phyloP scores from a whole-genome alignment of 805 yeast genomes.

The Kregervanrija fluxuum region DNA sequence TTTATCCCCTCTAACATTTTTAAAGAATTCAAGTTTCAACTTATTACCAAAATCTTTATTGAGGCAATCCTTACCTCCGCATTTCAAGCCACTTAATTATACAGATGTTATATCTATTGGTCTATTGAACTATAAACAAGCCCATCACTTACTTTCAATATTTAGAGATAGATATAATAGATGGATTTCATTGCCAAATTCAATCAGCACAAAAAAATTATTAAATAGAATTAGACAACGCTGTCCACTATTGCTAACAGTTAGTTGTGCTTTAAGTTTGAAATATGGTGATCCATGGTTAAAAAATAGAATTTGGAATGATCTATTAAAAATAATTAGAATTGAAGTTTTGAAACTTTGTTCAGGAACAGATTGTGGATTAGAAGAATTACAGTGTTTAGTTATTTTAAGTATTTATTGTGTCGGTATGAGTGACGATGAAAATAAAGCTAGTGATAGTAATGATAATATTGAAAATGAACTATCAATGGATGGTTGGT shows the following conservation, averaged over 20 bases:
- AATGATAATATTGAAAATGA: neutral
- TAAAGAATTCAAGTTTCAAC: neutral
- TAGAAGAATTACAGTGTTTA: constrained; percentile 63
- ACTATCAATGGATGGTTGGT: constrained; percentile 58
- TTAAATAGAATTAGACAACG: constrained; percentile 40
- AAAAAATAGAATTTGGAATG: constrained; percentile 35
- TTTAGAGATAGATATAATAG: constrained; percentile 66
- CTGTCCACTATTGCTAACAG: constrained; percentile 59
- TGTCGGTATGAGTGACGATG: constrained; percentile 39
- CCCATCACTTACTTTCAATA: constrained; percentile 41
- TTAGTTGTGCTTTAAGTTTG: constrained; percentile 56
- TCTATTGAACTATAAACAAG: constrained; percentile 41
- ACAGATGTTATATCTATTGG: constrained; percentile 46
- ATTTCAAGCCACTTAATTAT: constrained; percentile 4
- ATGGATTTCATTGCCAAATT: constrained; percentile 68
- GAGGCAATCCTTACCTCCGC: constrained; percentile 5
- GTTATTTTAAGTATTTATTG: constrained; percentile 62
- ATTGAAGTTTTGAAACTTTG: constrained; percentile 41
- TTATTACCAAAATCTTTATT: neutral
- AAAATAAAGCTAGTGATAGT: neutral
- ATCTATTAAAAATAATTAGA: constrained; percentile 39
- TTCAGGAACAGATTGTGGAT: constrained; percentile 32
- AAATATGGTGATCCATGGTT: constrained; percentile 38
- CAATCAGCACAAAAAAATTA: constrained; percentile 39
- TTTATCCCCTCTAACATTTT: constrained; percentile 4